Conservation (phyloP, 139 green algal genomes). For the Chlorella vulgaris region DNA sequence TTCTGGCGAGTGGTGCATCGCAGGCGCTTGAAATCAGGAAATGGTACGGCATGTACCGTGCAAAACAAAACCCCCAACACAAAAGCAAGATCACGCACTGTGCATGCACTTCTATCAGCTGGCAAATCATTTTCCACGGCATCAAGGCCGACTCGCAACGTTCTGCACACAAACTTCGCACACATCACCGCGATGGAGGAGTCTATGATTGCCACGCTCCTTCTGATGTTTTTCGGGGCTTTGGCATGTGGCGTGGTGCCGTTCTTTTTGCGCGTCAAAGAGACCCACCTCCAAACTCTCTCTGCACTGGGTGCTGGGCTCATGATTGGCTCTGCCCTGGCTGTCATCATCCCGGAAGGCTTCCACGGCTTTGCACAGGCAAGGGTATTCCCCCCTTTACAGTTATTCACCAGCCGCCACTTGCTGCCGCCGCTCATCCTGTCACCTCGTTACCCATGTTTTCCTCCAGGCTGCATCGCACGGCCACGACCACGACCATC, state of each 20-base stretch:
- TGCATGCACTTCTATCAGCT: background rate
- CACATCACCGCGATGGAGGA: no score
- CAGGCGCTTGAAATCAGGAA: no score
- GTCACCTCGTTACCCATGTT: background rate
- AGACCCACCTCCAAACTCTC: constrained; percentile 30
- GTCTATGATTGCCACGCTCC: constrained; percentile 21
- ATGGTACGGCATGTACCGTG: background rate
- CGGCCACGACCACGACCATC: constrained; percentile 26
- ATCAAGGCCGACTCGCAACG: background rate
- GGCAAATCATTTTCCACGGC: background rate
- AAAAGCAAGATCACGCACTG: background rate
- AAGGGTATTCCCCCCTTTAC: background rate
- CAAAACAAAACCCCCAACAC: background rate
- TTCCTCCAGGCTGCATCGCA: background rate
- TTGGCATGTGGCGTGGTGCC: constrained; percentile 35
- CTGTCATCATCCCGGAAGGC: constrained; percentile 60
- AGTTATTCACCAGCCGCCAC: background rate
- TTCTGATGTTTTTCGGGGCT: constrained; percentile 51
- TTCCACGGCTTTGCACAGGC: constrained; percentile 50
- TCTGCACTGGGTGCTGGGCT: constrained; percentile 54
- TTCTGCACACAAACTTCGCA: background rate
- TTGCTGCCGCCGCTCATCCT: background rate
- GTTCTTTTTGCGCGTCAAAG: constrained; percentile 35
- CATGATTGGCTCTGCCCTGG: constrained; percentile 52
- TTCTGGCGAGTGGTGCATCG: background rate